A percentile compares a stretch with the other conserved stretches of the same genome.
phyloP scores from a whole-genome alignment of 169 alveolate genomes.

The Plasmodium cynomolgi region DNA sequence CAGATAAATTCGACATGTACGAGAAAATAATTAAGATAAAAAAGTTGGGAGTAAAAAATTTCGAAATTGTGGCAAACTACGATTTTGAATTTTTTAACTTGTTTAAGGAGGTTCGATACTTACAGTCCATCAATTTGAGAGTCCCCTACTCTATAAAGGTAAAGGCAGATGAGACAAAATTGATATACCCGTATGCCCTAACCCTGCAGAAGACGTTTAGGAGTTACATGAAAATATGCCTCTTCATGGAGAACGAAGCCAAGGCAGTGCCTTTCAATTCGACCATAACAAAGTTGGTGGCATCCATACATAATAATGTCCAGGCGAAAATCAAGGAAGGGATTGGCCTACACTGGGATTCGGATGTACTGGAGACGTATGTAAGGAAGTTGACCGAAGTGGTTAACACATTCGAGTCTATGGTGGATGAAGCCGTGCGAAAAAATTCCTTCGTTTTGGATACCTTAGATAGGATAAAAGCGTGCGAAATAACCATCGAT shows the following conservation, averaged over 20 bases:
- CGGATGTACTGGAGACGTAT: slow-evolving; percentile 78
- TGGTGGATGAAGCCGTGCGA: slow-evolving; percentile 79
- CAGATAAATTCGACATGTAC: slow-evolving; percentile 73
- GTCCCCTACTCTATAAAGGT: slow-evolving; percentile 91
- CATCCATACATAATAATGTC: slow-evolving; percentile 64
- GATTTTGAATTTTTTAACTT: slow-evolving; percentile 74
- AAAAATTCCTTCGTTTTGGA: slow-evolving; percentile 69
- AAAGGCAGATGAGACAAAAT: slow-evolving; percentile 93
- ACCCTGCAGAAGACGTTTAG: slow-evolving; percentile 90
- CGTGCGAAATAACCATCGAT: slow-evolving; percentile 38
- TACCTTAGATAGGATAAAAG: slow-evolving; percentile 50
- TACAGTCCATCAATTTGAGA: slow-evolving; percentile 86
- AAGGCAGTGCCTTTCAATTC: slow-evolving; percentile 41
- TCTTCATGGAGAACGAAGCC: slow-evolving; percentile 66
- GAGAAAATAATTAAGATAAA: slow-evolving; percentile 69
- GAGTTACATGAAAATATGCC: slow-evolving; percentile 83
- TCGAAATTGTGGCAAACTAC: slow-evolving; percentile 81
- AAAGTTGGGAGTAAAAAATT: slow-evolving; percentile 60
- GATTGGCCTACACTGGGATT: slow-evolving; percentile 78
- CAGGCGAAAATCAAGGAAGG: slow-evolving; percentile 81
- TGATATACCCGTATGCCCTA: slow-evolving; percentile 89
- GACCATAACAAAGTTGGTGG: slow-evolving; percentile 55
- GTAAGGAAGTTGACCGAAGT: slow-evolving; percentile 76
- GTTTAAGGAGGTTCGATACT: slow-evolving; percentile 85
- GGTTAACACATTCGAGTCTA: slow-evolving; percentile 79